A percentile compares a stretch with the other conserved stretches of the same genome.
Conservation (phyloP, 2,329 filamentous ascomycete genomes). For the Aspergillus fructus region DNA sequence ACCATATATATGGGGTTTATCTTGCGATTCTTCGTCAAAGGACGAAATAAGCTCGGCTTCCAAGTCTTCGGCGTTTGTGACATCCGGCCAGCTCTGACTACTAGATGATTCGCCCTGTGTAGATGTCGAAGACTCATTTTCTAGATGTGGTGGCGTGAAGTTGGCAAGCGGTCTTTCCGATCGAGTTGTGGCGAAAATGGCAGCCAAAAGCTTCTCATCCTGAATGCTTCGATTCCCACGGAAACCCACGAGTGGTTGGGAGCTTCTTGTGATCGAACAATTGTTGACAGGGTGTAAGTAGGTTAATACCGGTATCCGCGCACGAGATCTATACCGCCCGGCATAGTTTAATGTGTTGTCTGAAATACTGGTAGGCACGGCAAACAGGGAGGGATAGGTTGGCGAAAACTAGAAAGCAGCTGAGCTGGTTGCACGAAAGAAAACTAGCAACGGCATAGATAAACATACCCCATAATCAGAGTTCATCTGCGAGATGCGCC, state of each 20-base stretch:
- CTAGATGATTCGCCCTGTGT: slow-evolving; percentile 50
- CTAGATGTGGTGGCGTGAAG: slow-evolving; percentile 38
- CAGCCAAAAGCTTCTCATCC: slow-evolving; percentile 88
- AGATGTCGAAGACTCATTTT: slow-evolving; percentile 43
- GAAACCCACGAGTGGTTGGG: slow-evolving; percentile 85
- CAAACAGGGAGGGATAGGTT: slow-evolving; percentile 83
- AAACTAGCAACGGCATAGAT: neutral
- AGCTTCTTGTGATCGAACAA: slow-evolving; percentile 92
- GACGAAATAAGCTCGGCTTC: slow-evolving; percentile 67
- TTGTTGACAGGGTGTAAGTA: slow-evolving; percentile 98
- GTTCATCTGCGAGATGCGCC: slow-evolving; percentile 90
- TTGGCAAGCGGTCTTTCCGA: slow-evolving; percentile 43
- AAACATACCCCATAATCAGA: slow-evolving; percentile 68
- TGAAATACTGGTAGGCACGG: slow-evolving; percentile 86
- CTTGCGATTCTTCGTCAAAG: slow-evolving; percentile 58
- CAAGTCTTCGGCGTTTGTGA: slow-evolving; percentile 62
- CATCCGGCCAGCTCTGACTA: slow-evolving; percentile 48
- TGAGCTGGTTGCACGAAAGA: slow-evolving; percentile 1
- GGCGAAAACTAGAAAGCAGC: slow-evolving; percentile 66
- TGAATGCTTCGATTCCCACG: slow-evolving; percentile 88
- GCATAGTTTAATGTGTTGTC: slow-evolving; percentile 96
- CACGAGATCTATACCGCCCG: slow-evolving; percentile 80
- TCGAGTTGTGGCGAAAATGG: slow-evolving; percentile 80
- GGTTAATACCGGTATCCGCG: slow-evolving; percentile 82
- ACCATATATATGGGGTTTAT: slow-evolving; percentile 72